Base-by-base conservation (phyloP, 2,329 filamentous ascomycete genomes). In the Colletotrichum sojae region DNA sequence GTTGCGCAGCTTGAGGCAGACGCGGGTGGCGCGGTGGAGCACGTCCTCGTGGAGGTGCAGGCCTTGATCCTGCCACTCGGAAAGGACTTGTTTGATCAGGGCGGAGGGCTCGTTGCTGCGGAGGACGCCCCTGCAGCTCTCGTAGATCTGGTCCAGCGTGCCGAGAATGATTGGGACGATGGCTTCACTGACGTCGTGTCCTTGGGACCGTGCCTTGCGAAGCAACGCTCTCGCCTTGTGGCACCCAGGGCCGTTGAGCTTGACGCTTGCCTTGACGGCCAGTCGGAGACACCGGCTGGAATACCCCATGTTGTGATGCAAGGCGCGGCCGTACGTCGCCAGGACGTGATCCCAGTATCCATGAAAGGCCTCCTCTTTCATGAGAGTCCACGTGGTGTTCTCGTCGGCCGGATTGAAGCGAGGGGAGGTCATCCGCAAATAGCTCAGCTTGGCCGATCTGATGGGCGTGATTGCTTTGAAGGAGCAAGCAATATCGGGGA, bases 251-350 rank as follows among this genome's bases (percentile, higher is more conserved):
- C 73, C 74, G 45, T 80, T 75, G 16, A 73, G 53, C 16, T 75
- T 75, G 58, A 88, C 73, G 15, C 80, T 78, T 2, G 85, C 84
- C 10, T 81, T 72, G 9, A 88, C 81, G 9, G 83, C 85, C 5
- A 87, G 76, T n/a, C 83, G 81, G 15, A 88, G 78, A 61, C 83
- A 85, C 25, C 81, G 78, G 3, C 74, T 73, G 31, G 80, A 82
- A 67, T 78, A 78, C 1, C 76, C 75, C 72, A 85, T 76, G 18
- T 80, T 79, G 5, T 72, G 74, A 10, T 70, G 72, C 1, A 78
- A 52, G 0, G 81, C 81, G 27, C 74, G 74, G 58, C 75, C 78
- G 73, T 86, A 88, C 4, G 83, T 78, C 16, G 71, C 72, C 60
- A 82, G 73, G 0, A 82, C 81, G 13, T 74, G 70, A 5, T 59